Evolutionary conservation across 768 basidiomycete genomes (phyloP), one percentile per base, ranked within the genome.

Genomic region (Lentinula aciculospora): DNA sequence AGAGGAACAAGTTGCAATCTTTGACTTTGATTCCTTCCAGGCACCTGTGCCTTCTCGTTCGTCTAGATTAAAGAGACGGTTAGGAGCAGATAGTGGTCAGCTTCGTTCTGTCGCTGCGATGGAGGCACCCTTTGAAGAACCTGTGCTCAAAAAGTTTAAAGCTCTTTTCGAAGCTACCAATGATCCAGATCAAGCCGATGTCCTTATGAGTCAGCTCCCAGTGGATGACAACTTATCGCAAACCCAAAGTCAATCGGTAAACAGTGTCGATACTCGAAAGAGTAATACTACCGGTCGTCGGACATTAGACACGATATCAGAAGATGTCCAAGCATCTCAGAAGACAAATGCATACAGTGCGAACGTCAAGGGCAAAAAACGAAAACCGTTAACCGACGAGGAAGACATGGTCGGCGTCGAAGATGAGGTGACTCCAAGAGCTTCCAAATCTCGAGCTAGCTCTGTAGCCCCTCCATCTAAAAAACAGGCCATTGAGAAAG

Each of bases 111-210:
- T 71, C 39, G 66, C 69, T 3, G 55, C 61, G 12, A n/a, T 40
- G 25, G 58, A 37, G 8, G n/a, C n/a, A n/a, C 58, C 65, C 17
- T 61, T 60, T 23, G 68, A 65, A 58, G 84, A 84, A 60, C 88
- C 84, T 0, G 80, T 84, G 2, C 67, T 81, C 27, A 89, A 89
- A 65, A 87, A 82, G 67, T 88, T 84, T 73, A 85, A 82, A 62
- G 81, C 83, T 0, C 72, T 89, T 10, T 89, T 88, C 60, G 88
- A 89, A 17, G 80, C 82, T 8, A 85, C 75, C 42, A 75, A 84
- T 64, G 49, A 51, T 36, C 49, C 85, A 83, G 28, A 76, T 76
- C 60, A 67, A 71, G 60, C 62, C 74, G 63, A 59, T 61, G 17
- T 31, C 29, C 21, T 40, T 8, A 37, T 57, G 54, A 56, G 56